Percentiles rank a stretch among this genome's conserved stretches.
phyloP scores from a whole-genome alignment of 805 yeast genomes.

The Metschnikowia vanudenii region DNA sequence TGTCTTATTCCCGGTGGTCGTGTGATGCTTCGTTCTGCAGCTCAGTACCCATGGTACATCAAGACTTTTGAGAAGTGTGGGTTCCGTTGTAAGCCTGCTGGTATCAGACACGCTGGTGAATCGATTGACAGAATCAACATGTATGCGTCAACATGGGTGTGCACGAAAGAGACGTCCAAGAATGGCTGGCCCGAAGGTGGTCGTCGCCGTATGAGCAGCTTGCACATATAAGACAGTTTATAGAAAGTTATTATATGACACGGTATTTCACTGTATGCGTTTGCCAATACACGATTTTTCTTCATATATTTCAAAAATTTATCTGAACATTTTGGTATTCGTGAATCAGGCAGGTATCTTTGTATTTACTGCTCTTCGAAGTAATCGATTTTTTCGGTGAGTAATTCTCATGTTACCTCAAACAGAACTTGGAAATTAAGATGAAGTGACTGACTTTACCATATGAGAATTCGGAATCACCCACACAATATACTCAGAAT shows the following conservation, averaged over 20 bases:
- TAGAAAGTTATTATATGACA: not conserved
- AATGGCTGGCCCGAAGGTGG: constrained; percentile 12
- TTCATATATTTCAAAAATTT: no score
- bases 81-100: constrained; percentile 67
- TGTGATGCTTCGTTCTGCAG: constrained; percentile 74
- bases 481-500: no score
- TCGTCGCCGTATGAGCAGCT: constrained; percentile 50
- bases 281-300: no score
- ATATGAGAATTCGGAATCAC: no score
- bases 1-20: constrained; percentile 69
- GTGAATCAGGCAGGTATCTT: no score
- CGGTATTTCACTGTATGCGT: no score
- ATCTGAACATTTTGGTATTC: no score
- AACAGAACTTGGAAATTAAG: no score
- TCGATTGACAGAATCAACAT: constrained; percentile 79
- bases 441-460: no score
- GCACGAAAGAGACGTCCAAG: constrained; percentile 47
- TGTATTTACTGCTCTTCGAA: no score
- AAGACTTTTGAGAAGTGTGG: constrained; percentile 64
- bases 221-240: constrained; percentile 20
- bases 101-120: constrained; percentile 58
- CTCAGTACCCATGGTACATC: constrained; percentile 76
- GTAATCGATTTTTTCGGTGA: no score
- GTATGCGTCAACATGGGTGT: constrained; percentile 89
- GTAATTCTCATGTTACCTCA: no score